phyloP scores from a whole-genome alignment of 495 filamentous ascomycete genomes.

The Trichodelitschia bisporula region DNA sequence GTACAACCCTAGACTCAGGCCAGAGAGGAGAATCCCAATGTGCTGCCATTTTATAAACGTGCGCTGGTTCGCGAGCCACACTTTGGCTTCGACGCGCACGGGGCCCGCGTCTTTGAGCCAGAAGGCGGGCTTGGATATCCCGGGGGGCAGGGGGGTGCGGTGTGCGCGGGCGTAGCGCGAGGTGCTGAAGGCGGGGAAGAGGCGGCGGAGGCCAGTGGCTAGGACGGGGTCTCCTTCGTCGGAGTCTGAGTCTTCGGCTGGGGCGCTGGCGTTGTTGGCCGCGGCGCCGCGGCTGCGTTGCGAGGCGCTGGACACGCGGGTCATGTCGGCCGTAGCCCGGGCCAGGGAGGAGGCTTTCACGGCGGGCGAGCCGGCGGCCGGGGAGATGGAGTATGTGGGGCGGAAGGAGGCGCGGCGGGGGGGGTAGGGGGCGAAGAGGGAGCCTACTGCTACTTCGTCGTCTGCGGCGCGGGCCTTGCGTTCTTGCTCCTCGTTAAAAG shows the following conservation, averaged over 20 bases:
- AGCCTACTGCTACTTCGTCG: constrained; percentile 73
- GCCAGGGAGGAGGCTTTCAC: not conserved
- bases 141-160: constrained; percentile 39
- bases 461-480: constrained; percentile 52
- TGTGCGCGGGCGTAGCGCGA: constrained; percentile 41
- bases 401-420: constrained; percentile 4
- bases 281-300: constrained; percentile 12
- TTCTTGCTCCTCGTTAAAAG: constrained; percentile 80
- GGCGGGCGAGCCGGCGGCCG: constrained; percentile 1
- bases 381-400: constrained; percentile 8
- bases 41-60: constrained; percentile 98
- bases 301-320: constrained; percentile 4
- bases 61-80: constrained; percentile 94
- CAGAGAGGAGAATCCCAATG: constrained; percentile 62
- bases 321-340: constrained; percentile 2
- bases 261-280: too few species aligned
- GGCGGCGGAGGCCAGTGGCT: constrained; percentile 24
- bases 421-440: constrained; percentile 27
- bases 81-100: constrained; percentile 80
- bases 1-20: constrained; percentile 60
- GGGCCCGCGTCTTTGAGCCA: constrained; percentile 89
- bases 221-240: constrained; percentile 13
- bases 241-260: constrained; percentile 18
- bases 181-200: constrained; percentile 51
- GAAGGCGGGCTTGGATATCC: constrained; percentile 54